phyloP scores from a whole-genome alignment of 441 rosid genomes.

The Biscutella laevigata region DNA sequence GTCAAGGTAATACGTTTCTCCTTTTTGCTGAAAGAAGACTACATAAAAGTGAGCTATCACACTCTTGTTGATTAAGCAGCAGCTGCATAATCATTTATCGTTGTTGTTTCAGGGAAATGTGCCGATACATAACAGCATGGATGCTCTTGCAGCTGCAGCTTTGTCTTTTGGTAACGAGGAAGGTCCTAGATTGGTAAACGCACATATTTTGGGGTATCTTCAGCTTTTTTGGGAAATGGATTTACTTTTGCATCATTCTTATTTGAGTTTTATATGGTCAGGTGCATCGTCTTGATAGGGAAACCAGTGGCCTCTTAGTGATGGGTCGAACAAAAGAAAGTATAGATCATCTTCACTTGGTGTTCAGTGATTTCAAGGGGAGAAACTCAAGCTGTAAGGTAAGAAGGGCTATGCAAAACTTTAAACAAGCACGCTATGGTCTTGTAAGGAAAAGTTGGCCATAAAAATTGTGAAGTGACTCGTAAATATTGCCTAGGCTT shows the following conservation, averaged over 20 bases:
- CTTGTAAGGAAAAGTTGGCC: neutral
- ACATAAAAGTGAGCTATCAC: neutral
- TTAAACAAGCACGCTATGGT: neutral
- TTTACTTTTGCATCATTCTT: neutral
- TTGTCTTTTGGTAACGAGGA: conserved; percentile 66
- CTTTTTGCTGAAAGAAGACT: neutral
- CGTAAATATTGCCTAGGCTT: conserved; percentile 36
- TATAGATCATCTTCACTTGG: conserved; percentile 48
- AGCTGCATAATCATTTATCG: neutral
- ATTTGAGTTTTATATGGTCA: conserved; percentile 22
- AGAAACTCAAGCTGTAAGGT: conserved; percentile 53
- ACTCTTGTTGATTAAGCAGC: neutral
- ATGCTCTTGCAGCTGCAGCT: conserved; percentile 88
- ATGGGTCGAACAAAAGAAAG: conserved; percentile 80
- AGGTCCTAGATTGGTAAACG: conserved; percentile 75
- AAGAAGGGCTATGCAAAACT: conserved; percentile 2
- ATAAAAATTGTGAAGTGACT: neutral
- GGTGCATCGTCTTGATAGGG: conserved; percentile 90
- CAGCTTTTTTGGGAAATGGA: neutral
- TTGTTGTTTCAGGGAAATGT: conserved; percentile 48
- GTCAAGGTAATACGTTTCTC: conserved; percentile 52
- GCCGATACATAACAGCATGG: conserved; percentile 90
- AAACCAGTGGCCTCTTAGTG: conserved; percentile 75
- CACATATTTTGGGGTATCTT: neutral
- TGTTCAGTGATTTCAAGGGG: conserved; percentile 51